phyloP scores from a whole-genome alignment of 2,329 filamentous ascomycete species.

The Phialocephala subalpina region DNA sequence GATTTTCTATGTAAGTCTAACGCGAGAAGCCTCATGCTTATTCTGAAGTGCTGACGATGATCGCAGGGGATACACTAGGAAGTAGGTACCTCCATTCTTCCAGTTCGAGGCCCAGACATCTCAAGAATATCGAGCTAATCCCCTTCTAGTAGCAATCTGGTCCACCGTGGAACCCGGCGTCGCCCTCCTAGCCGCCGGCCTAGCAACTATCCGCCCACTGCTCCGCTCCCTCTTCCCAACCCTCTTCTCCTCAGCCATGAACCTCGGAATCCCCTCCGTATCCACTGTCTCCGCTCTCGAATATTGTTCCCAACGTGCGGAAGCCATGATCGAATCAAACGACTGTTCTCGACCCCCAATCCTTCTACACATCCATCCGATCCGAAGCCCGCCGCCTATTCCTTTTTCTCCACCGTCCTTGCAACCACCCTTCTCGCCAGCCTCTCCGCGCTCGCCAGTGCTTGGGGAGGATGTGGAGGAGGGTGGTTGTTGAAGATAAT shows the following conservation, averaged over 20 bases:
- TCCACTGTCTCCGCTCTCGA: not conserved
- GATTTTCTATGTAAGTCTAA: conserved; percentile 4
- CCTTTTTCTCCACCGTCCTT: not conserved
- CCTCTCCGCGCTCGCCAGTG: not conserved
- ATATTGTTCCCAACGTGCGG: not conserved
- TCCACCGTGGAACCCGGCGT: not conserved
- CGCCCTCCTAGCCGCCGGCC: not conserved
- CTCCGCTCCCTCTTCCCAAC: conserved; percentile 1
- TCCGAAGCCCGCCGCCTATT: not conserved
- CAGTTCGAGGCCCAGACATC: not conserved
- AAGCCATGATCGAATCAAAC: not conserved
- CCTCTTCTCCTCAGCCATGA: conserved; percentile 1
- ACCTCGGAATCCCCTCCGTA: not conserved
- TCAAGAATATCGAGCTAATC: not conserved
- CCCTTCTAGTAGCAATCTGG: not conserved
- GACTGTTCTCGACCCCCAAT: not conserved
- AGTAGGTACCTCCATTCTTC: not conserved
- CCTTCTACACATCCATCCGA: not conserved
- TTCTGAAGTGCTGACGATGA: not conserved
- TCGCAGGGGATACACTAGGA: conserved; percentile 3
- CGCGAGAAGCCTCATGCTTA: not conserved
- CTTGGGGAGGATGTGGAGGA: not conserved
- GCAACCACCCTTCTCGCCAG: not conserved
- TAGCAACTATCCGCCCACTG: not conserved
- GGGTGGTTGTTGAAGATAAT: too few relatives aligned